Base-by-base conservation (phyloP, 352 stramenopile species). In the Blastocystis sp. region DNA sequence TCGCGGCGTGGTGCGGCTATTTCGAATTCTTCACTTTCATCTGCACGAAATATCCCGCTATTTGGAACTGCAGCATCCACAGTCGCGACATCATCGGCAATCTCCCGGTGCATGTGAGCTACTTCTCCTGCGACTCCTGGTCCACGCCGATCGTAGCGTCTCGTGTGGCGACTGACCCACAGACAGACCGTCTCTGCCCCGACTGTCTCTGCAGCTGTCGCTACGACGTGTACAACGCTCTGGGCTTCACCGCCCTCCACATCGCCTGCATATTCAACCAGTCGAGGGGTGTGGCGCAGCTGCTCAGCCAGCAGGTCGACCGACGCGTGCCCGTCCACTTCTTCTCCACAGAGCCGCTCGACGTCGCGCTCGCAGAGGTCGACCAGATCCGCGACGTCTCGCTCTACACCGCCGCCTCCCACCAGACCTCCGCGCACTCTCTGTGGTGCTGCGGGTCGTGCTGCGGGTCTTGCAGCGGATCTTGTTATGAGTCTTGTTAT, bases 231-330 rank as follows among this genome's bases (percentile, higher is more conserved):
- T 13, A 13, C 4, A 85, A 85, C 56, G 73, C 73, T 3, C 50
- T 85, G 18, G 73, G 73, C 4, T 18, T 85, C 43, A 13, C 53
- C 8, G 34, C 73, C 2, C 50, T 85, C n/a, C 73, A 85, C 50
- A 85, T 85, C 20, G 73, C 73, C 53, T 85, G 73, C 55, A 39
- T 85, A 1, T 85, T 24, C 56, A 47, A 85, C 34, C 73, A 85
- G 53, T 30, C 34, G 13, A 45, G 1, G 2, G 73, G 73, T 1
- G 73, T 85, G 5, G 16, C 43, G 16, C 54, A 85, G 11, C 56
- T 85, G 18, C 53, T 85, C n/a, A 13, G 16, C 5, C 73, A 85
- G 73, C 73, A 85, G 26, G 34, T 85, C 16, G 73, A 50, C 3
- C 11, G 50, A 3, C 4, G 47, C 16, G 16, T 39, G 39, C 73